phyloP scores from a whole-genome alignment of 1,284 basidiomycete genomes.

The Ustilago bromivora region DNA sequence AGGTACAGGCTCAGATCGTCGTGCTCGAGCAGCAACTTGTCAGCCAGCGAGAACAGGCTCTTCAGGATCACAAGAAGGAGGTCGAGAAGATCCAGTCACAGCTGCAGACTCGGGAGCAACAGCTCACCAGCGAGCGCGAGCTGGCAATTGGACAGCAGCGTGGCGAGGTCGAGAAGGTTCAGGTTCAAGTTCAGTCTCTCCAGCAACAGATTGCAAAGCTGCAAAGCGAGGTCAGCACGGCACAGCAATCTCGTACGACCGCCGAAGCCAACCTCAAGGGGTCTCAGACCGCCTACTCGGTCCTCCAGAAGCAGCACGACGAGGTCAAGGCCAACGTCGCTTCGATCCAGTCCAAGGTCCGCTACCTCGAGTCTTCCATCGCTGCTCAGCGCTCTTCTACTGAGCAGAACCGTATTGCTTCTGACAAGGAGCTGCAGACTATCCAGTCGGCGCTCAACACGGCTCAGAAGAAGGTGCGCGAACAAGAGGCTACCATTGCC shows the following conservation, averaged over 20 bases:
- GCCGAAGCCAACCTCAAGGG: constrained; percentile 33
- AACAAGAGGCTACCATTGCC: constrained; percentile 41
- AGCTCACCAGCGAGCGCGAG: constrained; percentile 25
- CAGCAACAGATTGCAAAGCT: constrained; percentile 18
- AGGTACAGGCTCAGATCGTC: constrained; percentile 15
- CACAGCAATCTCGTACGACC: constrained; percentile 19
- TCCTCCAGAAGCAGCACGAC: constrained; percentile 45
- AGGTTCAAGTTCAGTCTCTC: constrained; percentile 5
- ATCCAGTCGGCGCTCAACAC: constrained; percentile 51
- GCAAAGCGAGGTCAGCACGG: constrained; percentile 6
- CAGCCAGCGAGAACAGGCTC: constrained; percentile 15
- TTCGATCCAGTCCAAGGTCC: constrained; percentile 47
- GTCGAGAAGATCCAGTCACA: constrained; percentile 23
- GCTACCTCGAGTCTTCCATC: constrained; percentile 50
- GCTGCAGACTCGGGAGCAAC: constrained; percentile 24
- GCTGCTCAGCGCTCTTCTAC: constrained; percentile 49
- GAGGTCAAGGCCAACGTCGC: constrained; percentile 44
- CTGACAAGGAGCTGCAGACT: constrained; percentile 55
- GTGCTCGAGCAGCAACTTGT: constrained; percentile 26
- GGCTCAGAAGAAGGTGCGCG: constrained; percentile 47
- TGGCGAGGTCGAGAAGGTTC: constrained; percentile 17
- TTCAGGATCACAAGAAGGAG: constrained; percentile 23
- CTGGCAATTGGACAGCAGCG: constrained; percentile 19
- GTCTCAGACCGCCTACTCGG: constrained; percentile 24
- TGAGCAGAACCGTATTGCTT: constrained; percentile 45